phyloP scores from a whole-genome alignment of 345 rosid species.

The Eucalyptus erythrocorys region DNA sequence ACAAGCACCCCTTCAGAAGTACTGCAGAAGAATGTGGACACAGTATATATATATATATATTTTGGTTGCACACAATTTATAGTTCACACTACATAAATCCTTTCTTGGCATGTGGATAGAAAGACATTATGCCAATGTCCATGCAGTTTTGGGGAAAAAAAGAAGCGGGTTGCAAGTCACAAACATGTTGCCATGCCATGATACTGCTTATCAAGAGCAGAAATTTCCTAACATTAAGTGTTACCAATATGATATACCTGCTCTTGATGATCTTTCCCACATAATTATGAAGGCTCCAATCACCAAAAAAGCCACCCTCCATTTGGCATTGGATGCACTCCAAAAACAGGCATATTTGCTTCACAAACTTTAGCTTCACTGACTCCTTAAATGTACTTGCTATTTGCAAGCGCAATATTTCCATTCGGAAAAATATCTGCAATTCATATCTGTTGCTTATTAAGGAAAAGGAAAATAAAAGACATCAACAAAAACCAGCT shows the following conservation, averaged over 20 bases:
- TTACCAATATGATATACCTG: slow-evolving; percentile 30
- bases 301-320: slow-evolving; percentile 85
- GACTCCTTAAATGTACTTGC: slow-evolving; percentile 34
- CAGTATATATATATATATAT: not conserved
- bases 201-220: not conserved
- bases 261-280: slow-evolving; percentile 55
- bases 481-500: not conserved
- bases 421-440: slow-evolving; percentile 93
- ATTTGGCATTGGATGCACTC: slow-evolving; percentile 74
- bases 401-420: slow-evolving; percentile 64
- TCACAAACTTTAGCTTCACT: slow-evolving; percentile 56
- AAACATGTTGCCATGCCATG: not conserved
- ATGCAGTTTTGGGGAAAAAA: not conserved
- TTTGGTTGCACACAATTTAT: not conserved
- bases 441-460: slow-evolving; percentile 58
- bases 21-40: not conserved
- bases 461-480: slow-evolving; percentile 30
- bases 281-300: slow-evolving; percentile 85
- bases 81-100: not conserved
- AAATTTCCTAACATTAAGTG: not conserved
- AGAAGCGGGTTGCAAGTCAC: not conserved
- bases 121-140: not conserved
- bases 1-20: not conserved
- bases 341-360: slow-evolving; percentile 63
- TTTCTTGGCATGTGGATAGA: not conserved